Conservation (phyloP, 78 protist genomes). For the Speleostelium caveatum region DNA sequence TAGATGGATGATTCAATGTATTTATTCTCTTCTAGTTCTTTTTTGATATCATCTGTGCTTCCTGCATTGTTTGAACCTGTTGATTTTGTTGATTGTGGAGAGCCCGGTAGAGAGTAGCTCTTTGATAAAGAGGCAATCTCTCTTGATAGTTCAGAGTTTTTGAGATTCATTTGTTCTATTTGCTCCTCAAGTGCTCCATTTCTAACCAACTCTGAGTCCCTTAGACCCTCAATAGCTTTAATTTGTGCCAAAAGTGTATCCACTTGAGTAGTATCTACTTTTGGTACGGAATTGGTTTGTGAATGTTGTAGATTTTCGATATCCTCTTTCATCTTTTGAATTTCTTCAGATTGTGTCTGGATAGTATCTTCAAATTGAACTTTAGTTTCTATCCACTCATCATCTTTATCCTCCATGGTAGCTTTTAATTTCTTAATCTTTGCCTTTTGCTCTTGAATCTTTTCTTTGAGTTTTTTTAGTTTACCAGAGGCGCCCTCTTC, state of each 20-base stretch:
- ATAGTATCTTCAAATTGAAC: conserved; percentile 38
- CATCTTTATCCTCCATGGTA: conserved; percentile 48
- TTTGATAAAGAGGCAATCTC: background rate
- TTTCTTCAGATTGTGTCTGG: background rate
- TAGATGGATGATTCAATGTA: conserved; percentile 43
- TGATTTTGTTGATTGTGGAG: background rate
- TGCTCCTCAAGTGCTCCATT: background rate
- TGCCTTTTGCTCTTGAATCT: conserved; percentile 49
- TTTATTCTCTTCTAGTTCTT: conserved; percentile 58
- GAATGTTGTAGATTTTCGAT: background rate
- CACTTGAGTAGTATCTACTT: background rate
- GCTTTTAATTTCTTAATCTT: conserved; percentile 50
- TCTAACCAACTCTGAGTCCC: background rate
- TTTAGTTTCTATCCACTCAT: conserved; percentile 38
- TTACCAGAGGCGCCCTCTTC: background rate
- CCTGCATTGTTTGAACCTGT: background rate
- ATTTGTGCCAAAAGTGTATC: background rate
- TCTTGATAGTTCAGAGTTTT: background rate
- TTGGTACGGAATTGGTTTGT: background rate
- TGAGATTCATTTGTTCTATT: background rate
- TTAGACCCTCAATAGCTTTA: background rate
- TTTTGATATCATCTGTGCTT: background rate
- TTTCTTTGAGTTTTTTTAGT: conserved; percentile 32
- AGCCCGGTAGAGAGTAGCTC: background rate
- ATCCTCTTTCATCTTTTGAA: background rate